These are phyloP conservation scores for Lactuca sativa DNA, from an alignment of 129 eudicot genomes.

Conservation along the genomic window DNA sequence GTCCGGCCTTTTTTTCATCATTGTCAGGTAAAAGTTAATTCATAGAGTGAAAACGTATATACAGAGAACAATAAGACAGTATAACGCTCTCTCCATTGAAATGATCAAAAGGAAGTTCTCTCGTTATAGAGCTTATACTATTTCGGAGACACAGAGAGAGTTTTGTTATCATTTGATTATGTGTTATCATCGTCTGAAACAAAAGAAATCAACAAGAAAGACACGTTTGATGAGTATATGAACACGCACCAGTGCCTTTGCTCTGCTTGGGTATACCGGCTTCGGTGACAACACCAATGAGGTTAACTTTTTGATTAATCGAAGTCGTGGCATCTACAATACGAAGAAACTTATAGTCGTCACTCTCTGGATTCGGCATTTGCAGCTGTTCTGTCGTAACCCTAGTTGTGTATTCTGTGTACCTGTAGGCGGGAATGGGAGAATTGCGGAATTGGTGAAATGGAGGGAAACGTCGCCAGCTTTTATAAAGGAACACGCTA, in stretches of 20 bases:
- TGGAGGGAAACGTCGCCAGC: neutral
- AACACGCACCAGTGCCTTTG: constrained; percentile 76
- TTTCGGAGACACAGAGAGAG: neutral
- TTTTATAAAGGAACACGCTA: too few species aligned
- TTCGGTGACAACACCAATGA: constrained; percentile 66
- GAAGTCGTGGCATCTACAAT: constrained; percentile 61
- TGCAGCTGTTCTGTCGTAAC: constrained; percentile 15
- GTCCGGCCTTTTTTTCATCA: constrained; percentile 81
- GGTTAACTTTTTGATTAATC: constrained; percentile 66
- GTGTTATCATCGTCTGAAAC: neutral
- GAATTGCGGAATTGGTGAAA: neutral
- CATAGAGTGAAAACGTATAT: neutral
- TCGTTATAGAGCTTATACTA: neutral
- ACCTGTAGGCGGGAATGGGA: neutral
- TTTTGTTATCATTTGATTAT: neutral
- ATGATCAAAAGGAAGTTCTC: neutral
- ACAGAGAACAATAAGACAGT: neutral
- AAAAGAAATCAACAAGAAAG: neutral
- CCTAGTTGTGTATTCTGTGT: constrained; percentile 17
- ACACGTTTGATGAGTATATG: neutral
- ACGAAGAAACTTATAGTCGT: constrained; percentile 55
- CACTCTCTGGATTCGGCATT: constrained; percentile 26
- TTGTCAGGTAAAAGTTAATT: constrained; percentile 24
- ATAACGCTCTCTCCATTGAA: neutral
- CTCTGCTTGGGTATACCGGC: constrained; percentile 49